Conservation (phyloP, 768 basidiomycete species). For the Mycena belliarum region DNA sequence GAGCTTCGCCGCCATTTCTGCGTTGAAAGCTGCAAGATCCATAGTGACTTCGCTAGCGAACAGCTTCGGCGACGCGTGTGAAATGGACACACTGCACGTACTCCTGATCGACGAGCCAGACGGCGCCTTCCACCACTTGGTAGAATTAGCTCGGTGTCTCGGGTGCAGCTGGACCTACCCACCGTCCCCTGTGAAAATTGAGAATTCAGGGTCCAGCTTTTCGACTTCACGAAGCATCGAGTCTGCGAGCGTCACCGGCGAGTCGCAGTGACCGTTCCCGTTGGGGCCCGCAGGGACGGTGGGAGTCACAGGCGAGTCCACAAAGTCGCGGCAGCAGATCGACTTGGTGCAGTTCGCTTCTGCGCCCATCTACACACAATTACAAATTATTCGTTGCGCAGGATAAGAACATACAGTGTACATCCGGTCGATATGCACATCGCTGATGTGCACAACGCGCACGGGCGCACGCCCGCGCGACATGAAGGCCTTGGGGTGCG, state of each 20-base stretch:
- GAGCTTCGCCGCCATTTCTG: constrained; percentile 29
- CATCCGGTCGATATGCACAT: constrained; percentile 41
- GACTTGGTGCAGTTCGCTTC: constrained; percentile 39
- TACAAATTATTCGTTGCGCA: too few relatives aligned
- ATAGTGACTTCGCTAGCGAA: constrained; percentile 28
- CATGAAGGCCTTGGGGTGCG: constrained; percentile 14
- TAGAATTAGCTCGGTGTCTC: not conserved
- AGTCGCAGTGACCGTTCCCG: constrained; percentile 37
- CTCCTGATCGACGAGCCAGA: constrained; percentile 32
- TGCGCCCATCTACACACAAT: constrained; percentile 28
- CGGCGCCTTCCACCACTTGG: constrained; percentile 24
- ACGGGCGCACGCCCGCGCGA: constrained; percentile 27
- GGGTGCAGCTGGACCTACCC: not conserved
- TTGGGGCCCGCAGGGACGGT: constrained; percentile 33
- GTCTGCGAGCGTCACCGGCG: constrained; percentile 34
- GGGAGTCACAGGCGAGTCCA: constrained; percentile 20
- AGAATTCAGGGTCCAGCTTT: constrained; percentile 26
- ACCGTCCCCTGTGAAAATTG: constrained; percentile 44
- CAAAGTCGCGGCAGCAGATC: constrained; percentile 40
- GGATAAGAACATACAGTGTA: constrained; percentile 34
- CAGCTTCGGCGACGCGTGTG: not conserved
- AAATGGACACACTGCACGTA: constrained; percentile 11
- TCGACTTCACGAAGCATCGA: constrained; percentile 37
- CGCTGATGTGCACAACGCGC: constrained; percentile 39
- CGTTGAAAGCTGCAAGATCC: constrained; percentile 32